Conservation (phyloP, 176 grass and related monocot species). For the Zizania latifolia region DNA sequence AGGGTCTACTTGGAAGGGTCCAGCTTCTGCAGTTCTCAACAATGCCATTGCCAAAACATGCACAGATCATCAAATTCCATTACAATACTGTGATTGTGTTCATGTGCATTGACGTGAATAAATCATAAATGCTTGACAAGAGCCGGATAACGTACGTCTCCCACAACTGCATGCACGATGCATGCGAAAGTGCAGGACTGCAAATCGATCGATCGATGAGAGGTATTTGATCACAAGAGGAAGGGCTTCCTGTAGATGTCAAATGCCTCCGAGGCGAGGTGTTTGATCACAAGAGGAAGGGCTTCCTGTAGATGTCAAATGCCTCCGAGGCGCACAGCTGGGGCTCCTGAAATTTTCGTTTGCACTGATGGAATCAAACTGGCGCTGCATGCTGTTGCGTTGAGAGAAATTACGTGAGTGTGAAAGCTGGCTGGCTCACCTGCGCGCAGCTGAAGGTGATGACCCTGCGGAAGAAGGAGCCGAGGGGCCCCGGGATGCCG, state of each 20-base stretch:
- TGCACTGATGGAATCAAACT: no score
- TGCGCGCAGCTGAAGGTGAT: conserved; percentile 45
- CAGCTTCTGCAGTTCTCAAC: background rate
- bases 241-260: conserved; percentile 45
- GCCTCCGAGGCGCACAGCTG: conserved; percentile 37
- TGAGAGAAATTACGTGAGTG: no score
- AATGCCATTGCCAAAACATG: background rate
- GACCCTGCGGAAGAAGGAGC: conserved; percentile 37
- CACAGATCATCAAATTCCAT: background rate
- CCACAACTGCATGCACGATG: no score
- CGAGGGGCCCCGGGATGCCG: conserved; percentile 43
- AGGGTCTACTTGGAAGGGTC: no score
- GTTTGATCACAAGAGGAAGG: conserved; percentile 17
- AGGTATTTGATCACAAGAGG: conserved; percentile 15
- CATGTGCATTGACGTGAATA: no score
- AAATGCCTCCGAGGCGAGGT: conserved; percentile 28
- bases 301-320: conserved; percentile 48
- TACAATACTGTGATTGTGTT: background rate
- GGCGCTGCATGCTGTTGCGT: no score
- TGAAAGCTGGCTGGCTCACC: no score
- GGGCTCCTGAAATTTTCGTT: conserved; percentile 18
- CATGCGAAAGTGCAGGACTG: no score
- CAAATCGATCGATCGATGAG: no score
- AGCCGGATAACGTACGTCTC: background rate
- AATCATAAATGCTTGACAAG: no score